Conservation (phyloP, 805 yeast genomes). For the Candida golubevii region DNA sequence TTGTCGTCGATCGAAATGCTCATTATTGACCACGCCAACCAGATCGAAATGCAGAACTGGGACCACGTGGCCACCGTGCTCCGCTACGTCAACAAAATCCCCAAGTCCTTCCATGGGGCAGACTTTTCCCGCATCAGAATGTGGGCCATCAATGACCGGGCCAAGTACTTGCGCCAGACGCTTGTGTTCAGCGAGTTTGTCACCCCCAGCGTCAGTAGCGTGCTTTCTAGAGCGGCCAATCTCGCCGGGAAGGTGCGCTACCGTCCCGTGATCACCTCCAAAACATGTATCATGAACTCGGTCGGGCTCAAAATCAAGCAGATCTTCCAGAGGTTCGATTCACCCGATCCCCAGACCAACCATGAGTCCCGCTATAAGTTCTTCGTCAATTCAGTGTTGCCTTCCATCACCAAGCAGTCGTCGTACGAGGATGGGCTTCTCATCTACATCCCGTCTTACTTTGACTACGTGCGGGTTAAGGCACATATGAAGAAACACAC, state of each 20-base stretch:
- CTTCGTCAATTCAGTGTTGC: conserved; percentile 69
- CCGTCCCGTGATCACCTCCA: conserved; percentile 42
- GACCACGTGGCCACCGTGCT: conserved; percentile 67
- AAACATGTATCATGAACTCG: conserved; percentile 54
- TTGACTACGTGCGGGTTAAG: conserved; percentile 77
- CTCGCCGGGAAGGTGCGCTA: conserved; percentile 58
- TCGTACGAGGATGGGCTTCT: conserved; percentile 70
- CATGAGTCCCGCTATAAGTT: conserved; percentile 70
- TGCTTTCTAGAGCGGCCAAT: conserved; percentile 48
- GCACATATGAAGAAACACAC: conserved; percentile 64
- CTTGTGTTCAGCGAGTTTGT: conserved; percentile 68
- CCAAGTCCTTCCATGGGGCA: conserved; percentile 70
- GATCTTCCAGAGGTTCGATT: conserved; percentile 66
- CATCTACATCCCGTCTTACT: conserved; percentile 78
- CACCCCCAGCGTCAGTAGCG: conserved; percentile 77
- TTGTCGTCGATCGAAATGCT: conserved; percentile 83
- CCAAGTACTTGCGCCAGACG: conserved; percentile 69
- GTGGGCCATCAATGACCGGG: conserved; percentile 88
- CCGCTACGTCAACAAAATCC: conserved; percentile 69
- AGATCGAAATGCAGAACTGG: conserved; percentile 90
- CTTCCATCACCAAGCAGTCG: conserved; percentile 60
- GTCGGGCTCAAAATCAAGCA: conserved; percentile 66
- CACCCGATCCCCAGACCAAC: conserved; percentile 51
- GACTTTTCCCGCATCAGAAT: conserved; percentile 89
- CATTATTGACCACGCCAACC: conserved; percentile 78